phyloP scores from a whole-genome alignment of 2,329 filamentous ascomycete genomes.

The Rhinocladiella similis region DNA sequence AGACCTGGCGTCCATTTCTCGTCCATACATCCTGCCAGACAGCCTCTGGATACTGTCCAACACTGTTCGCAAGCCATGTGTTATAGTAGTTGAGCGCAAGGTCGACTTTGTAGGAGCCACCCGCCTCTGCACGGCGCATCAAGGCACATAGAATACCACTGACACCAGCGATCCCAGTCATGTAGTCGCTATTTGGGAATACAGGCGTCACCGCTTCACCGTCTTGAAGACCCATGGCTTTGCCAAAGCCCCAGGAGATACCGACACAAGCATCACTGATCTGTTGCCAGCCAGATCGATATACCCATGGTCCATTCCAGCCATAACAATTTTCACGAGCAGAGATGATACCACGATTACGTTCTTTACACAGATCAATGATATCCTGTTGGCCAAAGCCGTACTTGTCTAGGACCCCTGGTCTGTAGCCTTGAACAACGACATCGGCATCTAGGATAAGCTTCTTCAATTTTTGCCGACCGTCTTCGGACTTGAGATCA shows the following conservation, averaged over 20 bases:
- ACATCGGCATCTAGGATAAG: slow-evolving; percentile 53
- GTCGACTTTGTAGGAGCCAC: slow-evolving; percentile 35
- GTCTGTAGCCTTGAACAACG: slow-evolving; percentile 56
- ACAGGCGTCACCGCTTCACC: slow-evolving; percentile 42
- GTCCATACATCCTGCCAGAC: slow-evolving; percentile 53
- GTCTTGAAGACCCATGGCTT: slow-evolving; percentile 35
- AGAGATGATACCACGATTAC: slow-evolving; percentile 48
- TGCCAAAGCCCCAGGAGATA: slow-evolving; percentile 37
- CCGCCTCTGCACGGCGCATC: slow-evolving; percentile 60
- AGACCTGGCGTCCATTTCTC: slow-evolving; percentile 48
- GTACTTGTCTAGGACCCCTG: slow-evolving; percentile 52
- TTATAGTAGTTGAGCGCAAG: slow-evolving; percentile 37
- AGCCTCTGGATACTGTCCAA: slow-evolving; percentile 41
- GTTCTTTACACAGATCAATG: slow-evolving; percentile 38
- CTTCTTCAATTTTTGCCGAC: slow-evolving; percentile 40
- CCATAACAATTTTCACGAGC: slow-evolving; percentile 54
- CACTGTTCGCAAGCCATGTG: slow-evolving; percentile 43
- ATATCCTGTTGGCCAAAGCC: slow-evolving; percentile 56
- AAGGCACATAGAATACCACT: slow-evolving; percentile 66
- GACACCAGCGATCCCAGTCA: slow-evolving; percentile 70
- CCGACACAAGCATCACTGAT: slow-evolving; percentile 47
- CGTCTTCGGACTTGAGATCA: slow-evolving; percentile 46
- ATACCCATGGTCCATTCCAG: slow-evolving; percentile 45
- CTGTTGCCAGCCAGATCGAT: slow-evolving; percentile 53
- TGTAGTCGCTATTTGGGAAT: slow-evolving; percentile 62